Conservation (phyloP, 169 alveolate genomes). For the Plasmodium coatneyi region DNA sequence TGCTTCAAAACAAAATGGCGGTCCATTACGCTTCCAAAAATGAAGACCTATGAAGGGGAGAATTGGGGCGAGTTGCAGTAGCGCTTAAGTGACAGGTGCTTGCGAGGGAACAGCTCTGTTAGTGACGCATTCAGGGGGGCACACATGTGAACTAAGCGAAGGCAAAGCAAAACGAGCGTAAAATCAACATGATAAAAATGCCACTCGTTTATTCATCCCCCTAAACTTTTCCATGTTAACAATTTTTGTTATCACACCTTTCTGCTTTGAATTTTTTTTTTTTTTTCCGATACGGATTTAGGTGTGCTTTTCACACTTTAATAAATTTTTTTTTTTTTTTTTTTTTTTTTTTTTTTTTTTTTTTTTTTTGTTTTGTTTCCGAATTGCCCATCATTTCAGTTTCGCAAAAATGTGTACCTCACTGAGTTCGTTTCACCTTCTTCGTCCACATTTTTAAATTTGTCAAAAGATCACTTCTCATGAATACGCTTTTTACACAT, state of each 20-base stretch:
- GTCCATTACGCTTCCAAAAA: neutral
- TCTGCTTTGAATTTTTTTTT: neutral
- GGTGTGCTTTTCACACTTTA: neutral
- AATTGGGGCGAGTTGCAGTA: neutral
- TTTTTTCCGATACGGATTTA: neutral
- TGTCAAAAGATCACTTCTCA: neutral
- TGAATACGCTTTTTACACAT: constrained; percentile 36
- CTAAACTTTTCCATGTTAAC: neutral
- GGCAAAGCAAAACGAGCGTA: neutral
- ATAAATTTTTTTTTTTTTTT: neutral
- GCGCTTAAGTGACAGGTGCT: neutral
- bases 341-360: neutral
- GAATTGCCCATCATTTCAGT: neutral
- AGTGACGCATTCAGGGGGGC: neutral
- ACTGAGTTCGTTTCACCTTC: neutral
- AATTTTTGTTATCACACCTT: neutral
- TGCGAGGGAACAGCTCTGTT: neutral
- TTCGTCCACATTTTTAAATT: constrained; percentile 12
- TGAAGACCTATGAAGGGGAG: neutral
- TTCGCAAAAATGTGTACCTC: neutral
- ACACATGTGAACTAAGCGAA: neutral
- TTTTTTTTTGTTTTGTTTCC: neutral
- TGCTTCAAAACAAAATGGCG: neutral
- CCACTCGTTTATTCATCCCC: neutral
- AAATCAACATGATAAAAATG: neutral